Conservation (phyloP, 768 basidiomycete species). For the Pleurotus giganteus region DNA sequence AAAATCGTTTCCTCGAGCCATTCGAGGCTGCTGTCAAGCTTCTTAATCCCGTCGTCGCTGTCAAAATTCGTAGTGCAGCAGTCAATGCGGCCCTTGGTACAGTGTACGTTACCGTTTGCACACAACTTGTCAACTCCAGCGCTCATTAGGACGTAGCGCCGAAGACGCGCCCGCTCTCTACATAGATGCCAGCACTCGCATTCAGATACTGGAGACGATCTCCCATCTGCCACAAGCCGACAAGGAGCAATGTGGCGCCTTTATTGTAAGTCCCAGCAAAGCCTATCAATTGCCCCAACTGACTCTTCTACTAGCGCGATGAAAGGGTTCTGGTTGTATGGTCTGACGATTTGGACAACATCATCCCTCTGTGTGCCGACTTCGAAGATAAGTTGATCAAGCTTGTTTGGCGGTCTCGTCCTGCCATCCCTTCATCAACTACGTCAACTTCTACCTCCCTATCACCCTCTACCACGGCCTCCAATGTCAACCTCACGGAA, state of each 20-base stretch:
- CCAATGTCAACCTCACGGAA: constrained; percentile 55
- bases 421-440: constrained; percentile 34
- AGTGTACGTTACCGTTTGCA: constrained; percentile 45
- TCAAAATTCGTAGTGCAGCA: constrained; percentile 77
- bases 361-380: constrained; percentile 71
- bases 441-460: constrained; percentile 36
- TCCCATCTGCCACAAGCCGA: constrained; percentile 69
- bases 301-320: constrained; percentile 53
- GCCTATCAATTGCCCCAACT: background rate
- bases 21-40: constrained; percentile 77
- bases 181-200: constrained; percentile 78
- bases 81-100: constrained; percentile 75
- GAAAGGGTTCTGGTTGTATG: constrained; percentile 82
- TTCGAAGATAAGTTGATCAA: constrained; percentile 70
- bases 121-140: constrained; percentile 5
- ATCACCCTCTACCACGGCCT: constrained; percentile 46
- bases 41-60: constrained; percentile 82
- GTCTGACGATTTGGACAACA: constrained; percentile 79
- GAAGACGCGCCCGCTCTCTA: constrained; percentile 63
- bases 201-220: constrained; percentile 80
- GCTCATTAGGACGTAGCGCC: constrained; percentile 33
- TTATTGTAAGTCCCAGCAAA: constrained; percentile 56
- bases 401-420: constrained; percentile 49
- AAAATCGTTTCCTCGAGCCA: constrained; percentile 75
- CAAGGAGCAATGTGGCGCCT: constrained; percentile 90